A percentile compares a stretch with the other conserved stretches of the same genome.
phyloP scores from a whole-genome alignment of 2,329 filamentous ascomycete genomes.

The Penicillium sp. region DNA sequence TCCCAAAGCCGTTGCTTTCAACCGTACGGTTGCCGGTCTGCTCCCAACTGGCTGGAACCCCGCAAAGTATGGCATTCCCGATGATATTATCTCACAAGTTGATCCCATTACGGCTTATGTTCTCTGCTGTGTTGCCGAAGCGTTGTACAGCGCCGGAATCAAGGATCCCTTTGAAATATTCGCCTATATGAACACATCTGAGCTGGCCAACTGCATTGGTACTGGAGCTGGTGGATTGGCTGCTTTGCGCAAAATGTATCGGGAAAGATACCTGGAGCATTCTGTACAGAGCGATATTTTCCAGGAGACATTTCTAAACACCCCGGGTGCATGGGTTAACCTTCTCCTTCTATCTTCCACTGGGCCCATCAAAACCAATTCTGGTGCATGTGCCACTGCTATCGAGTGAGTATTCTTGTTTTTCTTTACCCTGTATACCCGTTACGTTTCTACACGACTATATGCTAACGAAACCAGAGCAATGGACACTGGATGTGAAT shows the following conservation, averaged over 20 bases:
- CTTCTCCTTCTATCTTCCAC: constrained; percentile 97
- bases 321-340: constrained; percentile 99
- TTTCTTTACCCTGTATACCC: neutral
- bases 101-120: constrained; percentile 70
- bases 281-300: constrained; percentile 98
- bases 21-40: constrained; percentile 94
- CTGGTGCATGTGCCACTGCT: constrained; percentile 93
- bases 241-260: constrained; percentile 95
- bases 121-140: constrained; percentile 71
- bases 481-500: constrained; percentile 95
- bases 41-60: constrained; percentile 97
- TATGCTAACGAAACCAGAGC: constrained; percentile 30
- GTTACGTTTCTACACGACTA: neutral
- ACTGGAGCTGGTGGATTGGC: constrained; percentile 94
- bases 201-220: constrained; percentile 96
- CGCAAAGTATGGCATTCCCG: constrained; percentile 90
- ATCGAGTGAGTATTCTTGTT: constrained; percentile 62
- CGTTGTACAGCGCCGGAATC: constrained; percentile 85
- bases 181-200: constrained; percentile 96
- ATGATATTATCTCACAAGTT: constrained; percentile 96
- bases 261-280: constrained; percentile 92
- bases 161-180: constrained; percentile 99
- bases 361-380: constrained; percentile 95
- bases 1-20: constrained; percentile 93
- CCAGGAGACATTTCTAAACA: constrained; percentile 96